phyloP scores from a whole-genome alignment of 2,329 filamentous ascomycete species.

The Aspergillus hiratsukae region DNA sequence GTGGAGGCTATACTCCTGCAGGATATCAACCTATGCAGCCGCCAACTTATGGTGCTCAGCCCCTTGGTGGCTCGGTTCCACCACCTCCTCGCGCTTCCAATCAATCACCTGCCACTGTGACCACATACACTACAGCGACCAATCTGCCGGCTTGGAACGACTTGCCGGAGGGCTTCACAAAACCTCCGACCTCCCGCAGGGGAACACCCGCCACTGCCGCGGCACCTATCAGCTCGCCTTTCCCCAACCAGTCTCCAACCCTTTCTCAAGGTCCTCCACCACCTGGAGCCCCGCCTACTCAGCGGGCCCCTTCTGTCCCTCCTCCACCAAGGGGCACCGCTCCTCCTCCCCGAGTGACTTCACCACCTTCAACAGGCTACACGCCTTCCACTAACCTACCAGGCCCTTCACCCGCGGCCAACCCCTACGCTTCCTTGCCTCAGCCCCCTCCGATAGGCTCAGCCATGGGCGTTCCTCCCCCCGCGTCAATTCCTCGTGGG shows the following conservation, averaged over 20 bases:
- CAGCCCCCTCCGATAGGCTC: conserved; percentile 41
- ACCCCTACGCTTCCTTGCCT: conserved; percentile 35
- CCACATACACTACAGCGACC: conserved; percentile 59
- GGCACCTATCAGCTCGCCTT: conserved; percentile 68
- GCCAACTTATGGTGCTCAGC: conserved; percentile 44
- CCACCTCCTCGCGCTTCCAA: conserved; percentile 64
- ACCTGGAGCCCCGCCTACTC: conserved; percentile 55
- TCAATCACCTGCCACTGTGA: conserved; percentile 62
- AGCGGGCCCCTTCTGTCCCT: conserved; percentile 67
- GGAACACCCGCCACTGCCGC: conserved; percentile 62
- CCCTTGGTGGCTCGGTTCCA: conserved; percentile 44
- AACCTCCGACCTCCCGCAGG: conserved; percentile 66
- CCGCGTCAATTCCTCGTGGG: conserved; percentile 60
- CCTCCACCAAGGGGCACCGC: conserved; percentile 78
- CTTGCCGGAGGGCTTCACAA: conserved; percentile 74
- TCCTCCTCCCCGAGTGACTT: conserved; percentile 63
- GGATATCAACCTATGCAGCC: conserved; percentile 56
- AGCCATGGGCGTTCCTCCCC: conserved; percentile 47
- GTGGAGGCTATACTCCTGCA: conserved; percentile 29
- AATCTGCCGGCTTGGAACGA: conserved; percentile 90
- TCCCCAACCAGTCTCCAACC: conserved; percentile 59
- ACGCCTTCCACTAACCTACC: conserved; percentile 60
- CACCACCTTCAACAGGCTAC: conserved; percentile 58
- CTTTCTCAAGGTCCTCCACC: conserved; percentile 46
- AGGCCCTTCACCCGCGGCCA: conserved; percentile 51